Base-by-base conservation (phyloP, 1,284 basidiomycete species). In the Cryptococcus wingfieldii region DNA sequence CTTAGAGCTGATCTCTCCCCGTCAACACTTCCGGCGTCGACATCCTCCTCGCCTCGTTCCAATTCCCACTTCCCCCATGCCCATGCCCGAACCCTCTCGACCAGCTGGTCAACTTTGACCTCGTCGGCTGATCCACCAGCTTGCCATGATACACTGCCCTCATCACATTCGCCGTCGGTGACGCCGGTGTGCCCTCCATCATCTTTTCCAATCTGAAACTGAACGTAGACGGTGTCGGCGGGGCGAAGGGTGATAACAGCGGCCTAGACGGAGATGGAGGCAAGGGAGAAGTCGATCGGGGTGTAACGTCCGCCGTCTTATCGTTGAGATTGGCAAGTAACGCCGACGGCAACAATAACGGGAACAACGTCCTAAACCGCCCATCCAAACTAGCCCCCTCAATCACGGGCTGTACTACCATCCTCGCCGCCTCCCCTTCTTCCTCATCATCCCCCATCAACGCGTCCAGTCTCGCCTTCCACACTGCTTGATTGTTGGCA, bases 401-500 rank as follows among this genome's bases (percentile, higher is more conserved):
- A 37, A 71, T 50, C 47, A 65, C 56, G 31, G 65, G 60, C 53
- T 67, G 64, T 48, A 74, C 63, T 25, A 69, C 44, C 13, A 46
- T 38, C 31, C 55, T 51, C 16, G 56, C 56, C 25, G 48, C 56
- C 38, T 50, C 53, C 31, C 31, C 31, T 10, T 34, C 31, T 34
- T 10, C 31, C 6, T 34, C 54, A 37, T 54, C 64, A 16, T 38
- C 46, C 55, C 16, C 60, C 47, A 51, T 54, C 9, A 87, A 75
- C 31, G 78, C 73, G 10, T 76, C 77, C 38, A 80, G 71, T 7
- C 83, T 82, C 14, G 76, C 75, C 62, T 82, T 77, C 90, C 90
- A 92, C 48, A 82, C 75, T 18, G 77, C 71, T 14, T 88, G 78
- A 69, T 92, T 92, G 46, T 77, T 75, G 31, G 80, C 75, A 69